Evolutionary conservation across 2,329 filamentous ascomycete genomes (phyloP).

Genomic region (Aureobasidium pullulans): DNA sequence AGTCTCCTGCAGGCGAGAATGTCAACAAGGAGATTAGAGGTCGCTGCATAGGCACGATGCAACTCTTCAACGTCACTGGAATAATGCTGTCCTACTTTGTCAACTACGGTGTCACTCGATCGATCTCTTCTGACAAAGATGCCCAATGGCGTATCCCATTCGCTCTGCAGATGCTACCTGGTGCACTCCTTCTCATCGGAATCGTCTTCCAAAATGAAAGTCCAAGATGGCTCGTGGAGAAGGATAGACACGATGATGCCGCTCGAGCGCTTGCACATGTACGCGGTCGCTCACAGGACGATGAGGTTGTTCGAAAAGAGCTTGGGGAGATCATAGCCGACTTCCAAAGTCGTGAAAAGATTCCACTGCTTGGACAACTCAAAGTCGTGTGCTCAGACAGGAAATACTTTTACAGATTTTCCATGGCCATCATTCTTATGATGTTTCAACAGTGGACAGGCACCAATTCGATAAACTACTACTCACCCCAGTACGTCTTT

Average conservation of each 20-base stretch:
- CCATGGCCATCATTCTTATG: constrained; percentile 37
- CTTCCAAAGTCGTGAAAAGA: constrained; percentile 36
- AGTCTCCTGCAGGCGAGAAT: constrained; percentile 32
- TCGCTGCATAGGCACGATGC: constrained; percentile 25
- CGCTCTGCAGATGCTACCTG: constrained; percentile 46
- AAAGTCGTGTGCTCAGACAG: constrained; percentile 31
- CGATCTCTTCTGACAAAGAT: constrained; percentile 35
- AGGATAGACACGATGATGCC: constrained; percentile 41
- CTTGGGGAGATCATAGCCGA: constrained; percentile 19
- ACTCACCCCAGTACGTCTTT: background rate
- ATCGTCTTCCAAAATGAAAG: constrained; percentile 47
- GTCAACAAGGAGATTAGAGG: constrained; percentile 32
- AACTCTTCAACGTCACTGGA: constrained; percentile 32
- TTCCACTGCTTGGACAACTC: constrained; percentile 32
- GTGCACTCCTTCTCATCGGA: constrained; percentile 42
- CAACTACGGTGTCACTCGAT: constrained; percentile 43
- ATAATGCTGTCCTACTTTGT: constrained; percentile 47
- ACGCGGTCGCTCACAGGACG: constrained; percentile 29
- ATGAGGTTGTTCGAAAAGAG: constrained; percentile 29
- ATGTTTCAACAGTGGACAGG: constrained; percentile 36
- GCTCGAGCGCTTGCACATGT: constrained; percentile 33
- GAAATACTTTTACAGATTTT: constrained; percentile 34
- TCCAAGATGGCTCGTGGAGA: constrained; percentile 48
- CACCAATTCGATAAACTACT: constrained; percentile 27
- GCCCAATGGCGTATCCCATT: constrained; percentile 49